Evolutionary conservation across 139 green algal species (phyloP), one percentile per base, ranked within the genome.

Genomic region (Mesotaenium endlicherianum): DNA sequence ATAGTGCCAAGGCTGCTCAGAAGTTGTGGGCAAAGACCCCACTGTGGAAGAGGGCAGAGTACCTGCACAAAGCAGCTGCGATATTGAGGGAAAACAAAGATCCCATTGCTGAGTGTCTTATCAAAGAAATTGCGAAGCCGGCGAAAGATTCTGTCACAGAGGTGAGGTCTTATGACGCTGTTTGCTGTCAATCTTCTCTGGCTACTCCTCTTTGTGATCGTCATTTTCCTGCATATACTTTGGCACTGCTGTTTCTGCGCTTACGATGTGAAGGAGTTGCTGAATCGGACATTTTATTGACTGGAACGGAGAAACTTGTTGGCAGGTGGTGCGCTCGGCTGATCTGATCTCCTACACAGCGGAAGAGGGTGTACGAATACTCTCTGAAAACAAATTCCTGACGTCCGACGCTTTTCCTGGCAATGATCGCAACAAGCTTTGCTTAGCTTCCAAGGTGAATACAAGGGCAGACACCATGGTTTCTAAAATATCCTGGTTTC

Each of bases 51-150:
- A 91, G 94, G 2, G 94, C 93, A 2, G 91, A 96, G 86, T 64
- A 91, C 6, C 84, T 98, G 72, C 92, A 97, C 72, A 92, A 91
- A 47, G 86, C 86, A 39, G 86, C 86, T 16, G 40, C 26, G 8
- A 58, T 97, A 2, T 92, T 98, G 91, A 90, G 94, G 1, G 82
- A 97, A 64, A 87, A 98, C 71, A 90, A 92, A 1, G 77, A 91
- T 77, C 92, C 94, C 31, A 97, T 98, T 20, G 95, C 94, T 0
- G 91, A 95, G 57, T 92, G 90, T 55, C 87, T 98, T 31, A 91
- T 98, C 3, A 93, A 93, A 47, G 95, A 98, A 90, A 90, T 98
- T 20, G 95, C 95, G 44, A 98, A 98, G 92, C 87, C 92, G 1
- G 76, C 84, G 0, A 97, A 97, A 72, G 95, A 98, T 86, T 86